Conservation (phyloP, 2,329 filamentous ascomycete species). For the Beauveria sp. region DNA sequence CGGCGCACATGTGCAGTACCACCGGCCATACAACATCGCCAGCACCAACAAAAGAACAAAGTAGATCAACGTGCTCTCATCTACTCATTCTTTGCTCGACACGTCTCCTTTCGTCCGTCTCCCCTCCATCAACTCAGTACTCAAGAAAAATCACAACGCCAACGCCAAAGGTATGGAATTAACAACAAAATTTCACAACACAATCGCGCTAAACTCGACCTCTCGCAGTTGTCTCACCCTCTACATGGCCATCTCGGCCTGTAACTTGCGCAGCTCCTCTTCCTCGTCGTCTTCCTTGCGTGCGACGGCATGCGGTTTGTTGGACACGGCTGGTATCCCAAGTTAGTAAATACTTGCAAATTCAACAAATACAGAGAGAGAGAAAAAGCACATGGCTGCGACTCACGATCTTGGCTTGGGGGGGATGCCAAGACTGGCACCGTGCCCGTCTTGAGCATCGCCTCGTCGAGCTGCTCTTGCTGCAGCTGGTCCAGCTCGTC, state of each 20-base stretch:
- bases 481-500: conserved; percentile 79
- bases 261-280: conserved; percentile 83
- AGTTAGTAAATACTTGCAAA: neutral
- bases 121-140: neutral
- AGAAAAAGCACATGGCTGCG: conserved; percentile 16
- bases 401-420: conserved; percentile 69
- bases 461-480: conserved; percentile 86
- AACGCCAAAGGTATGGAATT: neutral
- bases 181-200: conserved; percentile 4
- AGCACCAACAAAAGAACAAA: neutral
- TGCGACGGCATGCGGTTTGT: conserved; percentile 31
- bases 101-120: neutral
- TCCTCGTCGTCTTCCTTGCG: conserved; percentile 80
- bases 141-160: conserved; percentile 15
- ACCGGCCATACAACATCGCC: neutral
- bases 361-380: no score
- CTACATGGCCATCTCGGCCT: conserved; percentile 96
- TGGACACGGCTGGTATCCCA: conserved; percentile 15
- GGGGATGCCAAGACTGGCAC: conserved; percentile 78
- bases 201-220: no score
- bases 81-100: neutral
- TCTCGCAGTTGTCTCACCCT: neutral
- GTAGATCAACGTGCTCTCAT: neutral
- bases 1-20: neutral
- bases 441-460: conserved; percentile 83